phyloP scores from a whole-genome alignment of 2,329 filamentous ascomycete genomes.

The Alternaria incomplexa region DNA sequence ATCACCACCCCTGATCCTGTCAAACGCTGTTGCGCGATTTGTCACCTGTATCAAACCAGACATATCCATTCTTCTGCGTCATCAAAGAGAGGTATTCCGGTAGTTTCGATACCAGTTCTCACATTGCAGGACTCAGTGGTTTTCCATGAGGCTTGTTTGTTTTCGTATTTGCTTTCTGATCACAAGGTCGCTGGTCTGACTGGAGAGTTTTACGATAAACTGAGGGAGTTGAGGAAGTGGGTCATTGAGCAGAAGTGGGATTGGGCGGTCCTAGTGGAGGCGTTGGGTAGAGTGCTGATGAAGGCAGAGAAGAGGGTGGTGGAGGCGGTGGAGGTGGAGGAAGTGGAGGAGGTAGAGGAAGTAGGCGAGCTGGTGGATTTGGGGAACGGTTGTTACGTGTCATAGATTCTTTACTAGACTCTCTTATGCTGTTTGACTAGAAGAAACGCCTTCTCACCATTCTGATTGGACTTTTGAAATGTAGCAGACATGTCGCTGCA shows the following conservation, averaged over 20 bases:
- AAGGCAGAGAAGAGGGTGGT: not conserved
- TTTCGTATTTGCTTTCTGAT: not conserved
- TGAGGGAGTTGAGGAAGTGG: not conserved
- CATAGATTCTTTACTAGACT: not conserved
- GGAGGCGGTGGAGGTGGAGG: not conserved
- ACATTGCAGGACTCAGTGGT: not conserved
- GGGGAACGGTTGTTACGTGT: not conserved
- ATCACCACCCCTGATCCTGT: not conserved
- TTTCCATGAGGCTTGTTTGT: not conserved
- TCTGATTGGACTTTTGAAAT: no score
- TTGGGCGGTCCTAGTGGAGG: not conserved
- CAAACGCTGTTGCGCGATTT: not conserved
- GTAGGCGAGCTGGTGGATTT: not conserved
- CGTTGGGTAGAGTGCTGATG: not conserved
- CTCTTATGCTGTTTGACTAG: rapidly evolving
- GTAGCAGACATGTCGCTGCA: not conserved
- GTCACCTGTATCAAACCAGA: not conserved
- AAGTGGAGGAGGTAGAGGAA: not conserved
- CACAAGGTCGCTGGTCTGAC: not conserved
- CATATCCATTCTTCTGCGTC: not conserved
- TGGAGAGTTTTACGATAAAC: not conserved
- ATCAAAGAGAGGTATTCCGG: not conserved
- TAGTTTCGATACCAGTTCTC: not conserved
- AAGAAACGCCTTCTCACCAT: not conserved
- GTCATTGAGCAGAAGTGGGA: not conserved